These are phyloP conservation scores for Elasticomyces elasticus DNA, from an alignment of 495 filamentous ascomycete genomes.

Conservation along the genomic window DNA sequence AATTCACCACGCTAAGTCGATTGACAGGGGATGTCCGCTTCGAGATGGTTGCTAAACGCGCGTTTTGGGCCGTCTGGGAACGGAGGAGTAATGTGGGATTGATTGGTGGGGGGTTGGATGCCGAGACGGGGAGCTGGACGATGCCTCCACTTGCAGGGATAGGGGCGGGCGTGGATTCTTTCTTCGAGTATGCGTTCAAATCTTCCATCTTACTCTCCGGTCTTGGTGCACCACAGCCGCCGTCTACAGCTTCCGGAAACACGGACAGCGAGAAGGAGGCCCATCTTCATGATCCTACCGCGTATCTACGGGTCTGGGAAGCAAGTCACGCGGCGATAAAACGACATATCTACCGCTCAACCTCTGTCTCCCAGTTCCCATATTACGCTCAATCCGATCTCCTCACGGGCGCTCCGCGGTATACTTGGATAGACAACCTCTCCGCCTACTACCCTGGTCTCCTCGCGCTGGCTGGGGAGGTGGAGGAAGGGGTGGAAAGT, in stretches of 20 bases:
- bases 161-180: constrained; percentile 91
- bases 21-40: constrained; percentile 79
- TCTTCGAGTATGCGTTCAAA: constrained; percentile 96
- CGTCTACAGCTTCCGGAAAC: neutral
- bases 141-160: constrained; percentile 79
- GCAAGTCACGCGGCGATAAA: constrained; percentile 76
- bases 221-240: constrained; percentile 14
- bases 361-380: constrained; percentile 62
- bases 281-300: constrained; percentile 43
- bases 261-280: too few relatives aligned
- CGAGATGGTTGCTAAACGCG: constrained; percentile 77
- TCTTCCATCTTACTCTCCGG: constrained; percentile 81
- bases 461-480: constrained; percentile 72
- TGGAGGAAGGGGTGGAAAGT: constrained; percentile 82
- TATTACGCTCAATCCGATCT: constrained; percentile 88
- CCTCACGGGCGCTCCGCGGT: constrained; percentile 66
- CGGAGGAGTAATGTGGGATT: constrained; percentile 74
- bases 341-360: constrained; percentile 60
- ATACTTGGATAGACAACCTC: constrained; percentile 91
- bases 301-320: constrained; percentile 78
- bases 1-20: constrained; percentile 83
- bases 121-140: constrained; percentile 76
- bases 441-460: constrained; percentile 91
- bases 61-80: constrained; percentile 92
- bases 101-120: constrained; percentile 87